Evolutionary conservation across 2,329 filamentous ascomycete genomes (phyloP), one percentile per base, ranked within the genome.

Genomic region (Arthrinium puccinioides): DNA sequence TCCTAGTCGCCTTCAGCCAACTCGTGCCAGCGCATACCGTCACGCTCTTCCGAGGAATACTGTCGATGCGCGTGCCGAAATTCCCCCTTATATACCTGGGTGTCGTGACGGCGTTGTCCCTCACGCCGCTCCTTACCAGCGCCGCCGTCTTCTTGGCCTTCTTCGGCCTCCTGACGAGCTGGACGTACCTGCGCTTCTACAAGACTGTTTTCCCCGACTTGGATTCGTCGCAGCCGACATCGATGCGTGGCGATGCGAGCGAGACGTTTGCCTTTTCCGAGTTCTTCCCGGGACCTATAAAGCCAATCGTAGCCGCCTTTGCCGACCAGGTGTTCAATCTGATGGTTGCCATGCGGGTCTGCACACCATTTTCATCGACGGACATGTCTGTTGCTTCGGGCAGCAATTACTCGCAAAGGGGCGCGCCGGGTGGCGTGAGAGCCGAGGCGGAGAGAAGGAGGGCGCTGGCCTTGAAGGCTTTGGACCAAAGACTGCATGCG

Each of bases 11-110:
- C 38, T 95, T 97, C 65, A 97, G 94, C 65, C 92, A 98, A 63
- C 85, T 98, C 34, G 84, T 97, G 24, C 92, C 92, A 16, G 89
- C 95, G 44, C 92, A 98, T 62, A 98, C 92, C 9, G 90, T 97
- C 37, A 92, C 90, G 5, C 77, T 98, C 41, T 90, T 95, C 67
- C 84, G 84, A 46, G 88, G 88, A 46, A 67, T 95, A 43, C 60
- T 97, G 41, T 94, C 92, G 42, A 79, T 97, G 60, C 85, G 90
- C 49, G 88, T 98, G 38, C 79, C 79, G 14, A 68, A 75, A 32
- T 79, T 81, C 50, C 78, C 77, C 9, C 67, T 94, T 66, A 45
- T 92, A 65, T 70, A 84, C 79, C 59, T 95, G 73, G 68, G 79
- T 73, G 45, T 86, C 40, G 74, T 94, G 42, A 81, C 85, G 47